Evolutionary conservation across 2,329 filamentous ascomycete species (phyloP).

Genomic region (Diaporthe destruens): DNA sequence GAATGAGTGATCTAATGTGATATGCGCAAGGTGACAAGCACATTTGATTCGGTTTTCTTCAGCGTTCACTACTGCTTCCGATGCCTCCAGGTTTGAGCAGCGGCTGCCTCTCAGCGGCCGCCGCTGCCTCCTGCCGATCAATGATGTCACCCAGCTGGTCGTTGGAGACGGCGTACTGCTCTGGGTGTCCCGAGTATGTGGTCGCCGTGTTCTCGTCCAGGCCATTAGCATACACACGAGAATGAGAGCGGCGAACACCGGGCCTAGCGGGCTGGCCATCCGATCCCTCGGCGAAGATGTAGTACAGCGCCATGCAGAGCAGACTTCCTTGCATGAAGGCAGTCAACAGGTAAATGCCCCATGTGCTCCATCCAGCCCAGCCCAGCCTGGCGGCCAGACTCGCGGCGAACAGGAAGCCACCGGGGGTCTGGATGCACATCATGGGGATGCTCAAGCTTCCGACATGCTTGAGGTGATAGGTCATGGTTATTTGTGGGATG

Average conservation of each 20-base stretch:
- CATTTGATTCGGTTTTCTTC: background rate
- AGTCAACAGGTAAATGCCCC: conserved; percentile 91
- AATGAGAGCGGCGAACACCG: conserved; percentile 59
- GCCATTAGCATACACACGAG: conserved; percentile 54
- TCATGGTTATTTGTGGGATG: conserved; percentile 94
- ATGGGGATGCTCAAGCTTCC: conserved; percentile 95
- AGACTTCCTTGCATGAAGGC: conserved; percentile 86
- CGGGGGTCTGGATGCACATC: conserved; percentile 98
- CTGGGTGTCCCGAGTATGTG: conserved; percentile 65
- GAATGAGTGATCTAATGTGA: background rate
- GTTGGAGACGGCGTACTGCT: conserved; percentile 64
- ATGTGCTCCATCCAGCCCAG: conserved; percentile 90
- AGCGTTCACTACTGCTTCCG: conserved; percentile 56
- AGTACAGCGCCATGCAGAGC: conserved; percentile 83
- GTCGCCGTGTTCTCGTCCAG: conserved; percentile 65
- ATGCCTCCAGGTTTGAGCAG: conserved; percentile 64
- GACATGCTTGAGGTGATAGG: conserved; percentile 85
- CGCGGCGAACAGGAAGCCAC: conserved; percentile 88
- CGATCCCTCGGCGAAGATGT: conserved; percentile 65
- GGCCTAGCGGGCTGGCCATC: conserved; percentile 51
- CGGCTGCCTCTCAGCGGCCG: conserved; percentile 63
- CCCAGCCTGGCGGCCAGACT: conserved; percentile 87
- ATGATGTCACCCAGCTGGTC: conserved; percentile 64
- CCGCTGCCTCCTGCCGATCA: conserved; percentile 64
- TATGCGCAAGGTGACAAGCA: background rate